Evolutionary conservation across 345 rosid species (phyloP), one percentile per base, ranked within the genome.

Genomic region (Triadica sebifera): DNA sequence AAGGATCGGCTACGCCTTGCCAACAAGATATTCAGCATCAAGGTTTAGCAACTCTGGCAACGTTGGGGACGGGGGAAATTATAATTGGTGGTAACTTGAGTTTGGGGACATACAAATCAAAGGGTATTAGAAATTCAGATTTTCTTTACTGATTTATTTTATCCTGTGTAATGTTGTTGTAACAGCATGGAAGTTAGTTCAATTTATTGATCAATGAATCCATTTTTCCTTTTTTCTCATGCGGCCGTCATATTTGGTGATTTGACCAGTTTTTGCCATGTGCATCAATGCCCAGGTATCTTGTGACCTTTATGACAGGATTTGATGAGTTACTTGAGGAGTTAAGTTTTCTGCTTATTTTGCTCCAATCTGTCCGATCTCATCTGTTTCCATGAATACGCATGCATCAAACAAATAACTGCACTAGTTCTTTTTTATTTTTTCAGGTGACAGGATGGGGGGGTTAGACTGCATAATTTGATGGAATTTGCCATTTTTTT

Each of bases 21-120:
- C 69, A 75, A 58, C 74, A 70, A 61, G 78, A 72, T 81, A 39
- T 55, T 65, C 87, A 3, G 81, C 79, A 62, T 84, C 88, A 22
- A 84, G 88, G 70, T 89, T 82, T 66, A 70, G 76, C 74, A 78
- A 80, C 68, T 74, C 68, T 24, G 73, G 76, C 39, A 62, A 41
- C 71, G 71, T 74, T 62, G 85, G 73, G 38, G 38, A 52, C 5
- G 78, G 81, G 72, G 73, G 81, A 76, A 63, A 58, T 8, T 59
- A 77, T 67, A 67, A 72, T 72, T 83, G 88, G 87, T 81, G 89
- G 79, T 85, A 84, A 59, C 70, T 29, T 53, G 13, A 3, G 19
- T 16, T 69, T 45, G 51, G 24, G 56, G 20, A 53, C 17, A 25
- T 41, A 50, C 37, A 17, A 50, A 4, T 49, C 56, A 25, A 50